Conservation (phyloP, 1,284 basidiomycete species). For the Leccinum pachyderme region DNA sequence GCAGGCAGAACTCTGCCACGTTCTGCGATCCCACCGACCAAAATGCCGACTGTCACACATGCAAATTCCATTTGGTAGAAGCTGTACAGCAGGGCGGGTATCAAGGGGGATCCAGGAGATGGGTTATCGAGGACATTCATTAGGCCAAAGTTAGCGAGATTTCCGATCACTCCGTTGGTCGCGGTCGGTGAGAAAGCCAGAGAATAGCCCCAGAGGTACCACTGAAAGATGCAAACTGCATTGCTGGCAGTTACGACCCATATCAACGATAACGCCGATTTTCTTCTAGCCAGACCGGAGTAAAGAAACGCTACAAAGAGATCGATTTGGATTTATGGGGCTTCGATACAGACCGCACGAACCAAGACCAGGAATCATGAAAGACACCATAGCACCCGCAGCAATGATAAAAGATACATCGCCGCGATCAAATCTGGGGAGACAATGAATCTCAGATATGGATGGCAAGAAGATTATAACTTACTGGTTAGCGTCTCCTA, state of each 20-base stretch:
- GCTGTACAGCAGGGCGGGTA: constrained; percentile 74
- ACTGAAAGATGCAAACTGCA: constrained; percentile 85
- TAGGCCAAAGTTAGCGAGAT: constrained; percentile 71
- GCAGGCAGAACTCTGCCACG: constrained; percentile 85
- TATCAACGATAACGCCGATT: constrained; percentile 66
- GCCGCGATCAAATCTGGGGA: constrained; percentile 57
- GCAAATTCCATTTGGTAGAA: constrained; percentile 92
- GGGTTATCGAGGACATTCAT: constrained; percentile 72
- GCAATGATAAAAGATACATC: constrained; percentile 78
- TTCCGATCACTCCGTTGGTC: constrained; percentile 77
- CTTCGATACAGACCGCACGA: constrained; percentile 14
- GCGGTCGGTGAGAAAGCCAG: constrained; percentile 78
- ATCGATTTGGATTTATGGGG: constrained; percentile 2
- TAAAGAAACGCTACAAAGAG: constrained; percentile 70
- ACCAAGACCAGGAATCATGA: constrained; percentile 80
- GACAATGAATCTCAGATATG: constrained; percentile 5
- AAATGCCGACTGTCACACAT: constrained; percentile 72
- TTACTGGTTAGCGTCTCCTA: constrained; percentile 31
- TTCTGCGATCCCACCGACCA: constrained; percentile 85
- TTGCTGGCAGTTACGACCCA: constrained; percentile 72
- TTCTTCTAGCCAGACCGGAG: constrained; percentile 80
- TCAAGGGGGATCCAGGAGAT: constrained; percentile 70
- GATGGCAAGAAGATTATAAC: constrained; percentile 7
- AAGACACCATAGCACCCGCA: constrained; percentile 76
- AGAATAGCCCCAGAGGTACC: constrained; percentile 87